phyloP scores from a whole-genome alignment of 202 grass and related monocot genomes.

The Setaria italica region DNA sequence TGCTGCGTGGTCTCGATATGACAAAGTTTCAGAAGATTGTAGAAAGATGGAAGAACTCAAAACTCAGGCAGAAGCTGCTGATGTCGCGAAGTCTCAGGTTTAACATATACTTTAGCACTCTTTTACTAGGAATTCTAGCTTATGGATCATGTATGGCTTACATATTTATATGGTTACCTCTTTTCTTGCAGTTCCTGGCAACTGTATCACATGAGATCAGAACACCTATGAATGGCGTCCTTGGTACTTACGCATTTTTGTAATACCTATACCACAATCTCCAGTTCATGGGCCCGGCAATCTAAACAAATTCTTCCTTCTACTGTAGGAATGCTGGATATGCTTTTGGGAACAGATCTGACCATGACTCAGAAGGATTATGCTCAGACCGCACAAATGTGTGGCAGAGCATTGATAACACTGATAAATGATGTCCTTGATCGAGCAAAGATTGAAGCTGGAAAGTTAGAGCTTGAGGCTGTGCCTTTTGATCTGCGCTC shows the following conservation, averaged over 20 bases:
- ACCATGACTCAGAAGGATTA: slow-evolving; percentile 86
- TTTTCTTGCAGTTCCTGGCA: slow-evolving; percentile 83
- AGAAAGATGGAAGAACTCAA: slow-evolving; percentile 96
- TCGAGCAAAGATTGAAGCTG: slow-evolving; percentile 95
- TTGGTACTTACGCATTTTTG: slow-evolving; percentile 58
- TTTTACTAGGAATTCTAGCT: slow-evolving; percentile 21
- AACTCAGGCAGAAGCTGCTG: slow-evolving; percentile 92
- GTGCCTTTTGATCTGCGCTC: slow-evolving; percentile 85
- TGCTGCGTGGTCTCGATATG: slow-evolving; percentile 81
- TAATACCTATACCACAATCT: slow-evolving; percentile 22
- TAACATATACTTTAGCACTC: slow-evolving; percentile 16
- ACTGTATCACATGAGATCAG: slow-evolving; percentile 99
- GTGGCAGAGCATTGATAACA: slow-evolving; percentile 87
- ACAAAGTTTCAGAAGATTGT: slow-evolving; percentile 93
- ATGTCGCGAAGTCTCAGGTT: slow-evolving; percentile 96
- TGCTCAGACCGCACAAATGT: slow-evolving; percentile 89
- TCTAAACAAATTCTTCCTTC: slow-evolving; percentile 31
- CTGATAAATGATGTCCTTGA: slow-evolving; percentile 99
- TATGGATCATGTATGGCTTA: background rate
- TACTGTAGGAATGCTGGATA: slow-evolving; percentile 88
- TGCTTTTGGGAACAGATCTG: slow-evolving; percentile 90
- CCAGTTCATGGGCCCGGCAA: background rate
- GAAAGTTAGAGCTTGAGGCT: slow-evolving; percentile 89
- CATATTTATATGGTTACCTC: slow-evolving; percentile 38
- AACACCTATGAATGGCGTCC: slow-evolving; percentile 98